phyloP scores from a whole-genome alignment of 768 basidiomycete genomes.

The Trametes cingulata region DNA sequence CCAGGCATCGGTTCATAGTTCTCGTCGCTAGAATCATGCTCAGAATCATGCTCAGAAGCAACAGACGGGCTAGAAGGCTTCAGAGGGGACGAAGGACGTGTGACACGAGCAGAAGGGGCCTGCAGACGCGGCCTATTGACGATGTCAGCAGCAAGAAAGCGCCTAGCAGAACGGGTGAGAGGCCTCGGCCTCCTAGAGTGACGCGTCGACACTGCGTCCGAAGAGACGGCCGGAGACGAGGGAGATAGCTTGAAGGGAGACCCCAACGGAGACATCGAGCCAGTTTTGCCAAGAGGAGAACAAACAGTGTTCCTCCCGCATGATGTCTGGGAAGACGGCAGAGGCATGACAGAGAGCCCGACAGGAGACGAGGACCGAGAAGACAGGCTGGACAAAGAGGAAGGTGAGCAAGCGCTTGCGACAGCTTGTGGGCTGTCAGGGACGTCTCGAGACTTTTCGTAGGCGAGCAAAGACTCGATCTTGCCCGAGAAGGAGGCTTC shows the following conservation, averaged over 20 bases:
- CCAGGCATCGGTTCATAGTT: constrained; percentile 10
- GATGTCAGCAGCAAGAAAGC: constrained; percentile 4
- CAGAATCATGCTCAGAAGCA: neutral
- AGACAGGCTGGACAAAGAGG: constrained; percentile 22
- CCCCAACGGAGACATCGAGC: neutral
- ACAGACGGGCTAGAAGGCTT: constrained; percentile 8
- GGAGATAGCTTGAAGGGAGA: constrained; percentile 1
- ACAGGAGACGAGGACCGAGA: constrained; percentile 18
- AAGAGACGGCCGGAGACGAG: neutral
- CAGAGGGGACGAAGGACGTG: neutral
- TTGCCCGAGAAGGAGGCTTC: constrained; percentile 4
- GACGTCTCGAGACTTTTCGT: constrained; percentile 14
- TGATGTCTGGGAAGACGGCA: constrained; percentile 18
- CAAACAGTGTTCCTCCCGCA: neutral
- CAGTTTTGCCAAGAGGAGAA: neutral
- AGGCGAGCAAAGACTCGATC: constrained; percentile 21
- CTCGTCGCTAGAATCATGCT: constrained; percentile 13
- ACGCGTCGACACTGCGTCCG: neutral
- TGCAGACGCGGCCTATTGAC: constrained; percentile 2
- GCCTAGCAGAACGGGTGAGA: neutral
- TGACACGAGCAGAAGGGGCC: neutral
- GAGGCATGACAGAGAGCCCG: neutral
- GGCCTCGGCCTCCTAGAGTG: neutral
- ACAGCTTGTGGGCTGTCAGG: constrained; percentile 1
- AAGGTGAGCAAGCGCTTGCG: constrained; percentile 8